Base-by-base conservation (phyloP, 2,329 filamentous ascomycete genomes). In the Trichoderma oligosporum region DNA sequence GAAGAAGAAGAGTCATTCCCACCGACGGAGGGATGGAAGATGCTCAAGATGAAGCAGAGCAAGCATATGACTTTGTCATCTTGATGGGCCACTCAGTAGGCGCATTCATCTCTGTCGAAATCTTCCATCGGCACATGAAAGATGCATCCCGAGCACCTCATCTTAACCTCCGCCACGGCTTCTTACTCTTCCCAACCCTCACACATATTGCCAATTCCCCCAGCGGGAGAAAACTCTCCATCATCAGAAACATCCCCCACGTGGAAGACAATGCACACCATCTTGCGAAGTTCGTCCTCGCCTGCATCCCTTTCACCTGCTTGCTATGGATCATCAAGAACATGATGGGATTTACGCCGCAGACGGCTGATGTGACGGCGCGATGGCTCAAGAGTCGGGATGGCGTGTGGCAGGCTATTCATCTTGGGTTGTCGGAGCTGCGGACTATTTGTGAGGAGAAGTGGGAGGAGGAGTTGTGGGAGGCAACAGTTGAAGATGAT, bases 81-180 rank as follows among this genome's bases (percentile, higher is more conserved):
- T 72, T 92, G 14, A 80, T 88, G 48, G 88, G 87, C 4, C 88
- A 92, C 70, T 90, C 87, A 0, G 85, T 92, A 1, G 88, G 88
- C 22, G 76, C 83, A 8, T 92, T 88, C 67, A 86, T 92, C 18
- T 74, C 81, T 2, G 81, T 91, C 61, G 87, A 91, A 68, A 72
- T 88, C 27, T 80, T 89, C 46, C 76, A 84, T 60, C 76, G 82
- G 8, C 79, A 84, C 60, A 72, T 77, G 33, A 73, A 74, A 35
- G 63, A 72, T 36, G 66, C 68, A 0, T 59, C 62, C 11, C 56
- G 65, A 11, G 68, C 68, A 1, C 70, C 73, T n/a, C 66, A 71
- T 44, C 66, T 79, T n/a, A 68, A 66, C 9, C 71, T 84, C 20
- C 68, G 67, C 33, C 73, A 78, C 25, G 87, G 80, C 1, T 76